phyloP scores from a whole-genome alignment of 108 stramenopile genomes.

The Fistulifera solaris region DNA sequence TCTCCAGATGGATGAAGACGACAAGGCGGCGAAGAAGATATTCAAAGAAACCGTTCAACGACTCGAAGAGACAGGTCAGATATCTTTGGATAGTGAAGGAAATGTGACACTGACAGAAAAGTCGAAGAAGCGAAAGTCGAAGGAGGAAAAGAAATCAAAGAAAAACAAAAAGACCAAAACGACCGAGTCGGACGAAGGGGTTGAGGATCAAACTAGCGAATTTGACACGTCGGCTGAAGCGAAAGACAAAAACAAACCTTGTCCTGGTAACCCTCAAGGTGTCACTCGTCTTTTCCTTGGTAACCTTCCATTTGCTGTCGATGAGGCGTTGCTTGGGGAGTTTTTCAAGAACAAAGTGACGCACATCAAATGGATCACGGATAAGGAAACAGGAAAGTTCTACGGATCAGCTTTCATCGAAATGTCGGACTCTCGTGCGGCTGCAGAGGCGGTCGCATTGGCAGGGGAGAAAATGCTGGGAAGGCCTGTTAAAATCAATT shows the following conservation, averaged over 20 bases:
- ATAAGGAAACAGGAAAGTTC: conserved; percentile 75
- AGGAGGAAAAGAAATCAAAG: neutral
- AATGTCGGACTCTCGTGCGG: conserved; percentile 48
- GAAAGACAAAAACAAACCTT: conserved; percentile 32
- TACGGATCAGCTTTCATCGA: conserved; percentile 82
- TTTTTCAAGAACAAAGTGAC: conserved; percentile 67
- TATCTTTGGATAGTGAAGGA: conserved; percentile 59
- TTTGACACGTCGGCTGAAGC: neutral
- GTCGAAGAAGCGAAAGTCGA: conserved; percentile 14
- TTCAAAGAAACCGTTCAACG: conserved; percentile 68
- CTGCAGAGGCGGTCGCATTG: conserved; percentile 56
- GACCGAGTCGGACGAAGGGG: neutral
- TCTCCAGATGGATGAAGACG: conserved; percentile 43
- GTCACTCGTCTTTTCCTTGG: conserved; percentile 81
- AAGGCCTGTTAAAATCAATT: conserved; percentile 89
- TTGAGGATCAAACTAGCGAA: neutral
- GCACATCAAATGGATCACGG: conserved; percentile 86
- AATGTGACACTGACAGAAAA: conserved; percentile 38
- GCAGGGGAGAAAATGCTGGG: conserved; percentile 77
- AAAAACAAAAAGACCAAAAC: conserved; percentile 7
- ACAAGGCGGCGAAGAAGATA: conserved; percentile 71
- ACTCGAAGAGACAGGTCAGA: conserved; percentile 39
- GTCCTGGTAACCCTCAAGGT: conserved; percentile 72
- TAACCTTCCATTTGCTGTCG: conserved; percentile 83
- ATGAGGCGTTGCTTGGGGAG: conserved; percentile 50